phyloP scores from a whole-genome alignment of 139 green algal species.

The Micractinium conductrix region DNA sequence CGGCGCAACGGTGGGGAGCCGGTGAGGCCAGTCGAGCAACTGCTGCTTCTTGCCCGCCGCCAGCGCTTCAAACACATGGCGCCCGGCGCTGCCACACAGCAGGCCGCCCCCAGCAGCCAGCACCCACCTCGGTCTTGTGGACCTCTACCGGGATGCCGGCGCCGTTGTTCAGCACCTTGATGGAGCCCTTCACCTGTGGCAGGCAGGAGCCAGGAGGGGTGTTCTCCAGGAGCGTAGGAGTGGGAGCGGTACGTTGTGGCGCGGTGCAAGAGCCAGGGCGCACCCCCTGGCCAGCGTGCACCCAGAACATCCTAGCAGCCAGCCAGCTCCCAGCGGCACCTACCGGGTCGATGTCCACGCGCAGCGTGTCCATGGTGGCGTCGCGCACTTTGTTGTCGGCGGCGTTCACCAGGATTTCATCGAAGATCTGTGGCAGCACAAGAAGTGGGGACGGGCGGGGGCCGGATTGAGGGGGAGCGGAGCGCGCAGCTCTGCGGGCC shows the following conservation, averaged over 20 bases:
- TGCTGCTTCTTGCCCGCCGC: neutral
- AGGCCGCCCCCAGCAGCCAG: neutral
- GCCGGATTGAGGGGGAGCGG: too few species aligned
- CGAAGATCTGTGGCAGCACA: too few species aligned
- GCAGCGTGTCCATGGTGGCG: constrained; percentile 90
- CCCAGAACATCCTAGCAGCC: neutral
- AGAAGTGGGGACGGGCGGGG: too few species aligned
- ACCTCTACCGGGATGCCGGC: constrained; percentile 95
- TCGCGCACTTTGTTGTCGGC: constrained; percentile 99
- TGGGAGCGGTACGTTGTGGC: too few species aligned
- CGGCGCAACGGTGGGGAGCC: neutral
- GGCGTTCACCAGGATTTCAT: constrained; percentile 99
- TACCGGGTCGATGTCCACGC: constrained; percentile 86
- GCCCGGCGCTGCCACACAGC: too few species aligned
- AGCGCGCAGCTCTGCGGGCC: too few species aligned
- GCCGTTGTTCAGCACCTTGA: constrained; percentile 96
- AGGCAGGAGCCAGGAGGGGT: neutral
- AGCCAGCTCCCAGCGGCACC: neutral
- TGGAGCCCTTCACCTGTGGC: constrained; percentile 73
- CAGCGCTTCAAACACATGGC: neutral
- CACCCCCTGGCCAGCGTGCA: too few species aligned
- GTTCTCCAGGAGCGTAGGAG: neutral
- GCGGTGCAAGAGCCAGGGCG: too few species aligned
- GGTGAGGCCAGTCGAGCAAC: too few species aligned
- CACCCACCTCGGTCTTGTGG: constrained; percentile 88